Percentiles rank a stretch among this genome's conserved stretches.
These are phyloP conservation scores for Skeletonema grethae DNA, from an alignment of 108 stramenopile genomes.

Conservation along the genomic window DNA sequence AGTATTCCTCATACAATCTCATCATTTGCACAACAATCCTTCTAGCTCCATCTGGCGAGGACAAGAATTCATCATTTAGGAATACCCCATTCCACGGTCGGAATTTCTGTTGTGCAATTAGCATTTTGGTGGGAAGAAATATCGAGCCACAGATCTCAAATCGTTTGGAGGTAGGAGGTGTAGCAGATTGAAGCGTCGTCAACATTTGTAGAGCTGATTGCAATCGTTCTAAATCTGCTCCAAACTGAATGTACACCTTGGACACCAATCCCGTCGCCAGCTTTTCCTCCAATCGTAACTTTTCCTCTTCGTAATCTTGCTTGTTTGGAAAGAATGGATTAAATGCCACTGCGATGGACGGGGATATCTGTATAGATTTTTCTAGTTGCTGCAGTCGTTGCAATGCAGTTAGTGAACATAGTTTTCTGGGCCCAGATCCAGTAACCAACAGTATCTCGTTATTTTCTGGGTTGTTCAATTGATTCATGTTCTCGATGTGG, in stretches of 20 bases:
- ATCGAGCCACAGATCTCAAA: constrained; percentile 28
- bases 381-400: too few relatives aligned
- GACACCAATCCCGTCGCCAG: too few relatives aligned
- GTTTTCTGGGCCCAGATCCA: too few relatives aligned
- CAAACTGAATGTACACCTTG: constrained; percentile 42
- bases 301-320: too few relatives aligned
- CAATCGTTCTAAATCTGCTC: constrained; percentile 31
- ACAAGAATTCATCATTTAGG: constrained; percentile 43
- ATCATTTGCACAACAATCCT: constrained; percentile 42
- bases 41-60: constrained; percentile 21
- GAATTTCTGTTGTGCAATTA: constrained; percentile 63
- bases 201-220: constrained; percentile 22
- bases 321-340: too few relatives aligned
- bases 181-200: background rate
- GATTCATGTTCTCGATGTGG: too few relatives aligned
- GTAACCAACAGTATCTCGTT: too few relatives aligned
- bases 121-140: constrained; percentile 49
- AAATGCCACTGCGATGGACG: too few relatives aligned
- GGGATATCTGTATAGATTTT: too few relatives aligned
- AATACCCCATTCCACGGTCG: constrained; percentile 63
- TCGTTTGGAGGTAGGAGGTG: background rate
- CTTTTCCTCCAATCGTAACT: too few relatives aligned
- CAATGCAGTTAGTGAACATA: too few relatives aligned
- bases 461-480: too few relatives aligned
- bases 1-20: constrained; percentile 30